These are phyloP conservation scores for Gnaphalium uliginosum DNA, from an alignment of 129 eudicot species.

Conservation along the genomic window DNA sequence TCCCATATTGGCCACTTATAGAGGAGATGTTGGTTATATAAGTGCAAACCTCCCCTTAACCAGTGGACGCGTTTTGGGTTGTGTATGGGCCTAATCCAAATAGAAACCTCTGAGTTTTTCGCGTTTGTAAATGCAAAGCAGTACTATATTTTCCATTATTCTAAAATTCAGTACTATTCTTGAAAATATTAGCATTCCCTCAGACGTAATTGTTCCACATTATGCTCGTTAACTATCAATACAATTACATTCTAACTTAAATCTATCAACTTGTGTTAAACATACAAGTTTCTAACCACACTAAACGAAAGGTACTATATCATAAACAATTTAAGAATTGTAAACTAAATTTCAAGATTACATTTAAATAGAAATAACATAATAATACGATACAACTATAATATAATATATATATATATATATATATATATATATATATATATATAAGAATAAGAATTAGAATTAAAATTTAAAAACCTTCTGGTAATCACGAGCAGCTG, in stretches of 20 bases:
- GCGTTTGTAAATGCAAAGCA: not conserved
- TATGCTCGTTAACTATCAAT: not conserved
- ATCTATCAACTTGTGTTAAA: not conserved
- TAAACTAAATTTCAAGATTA: no score
- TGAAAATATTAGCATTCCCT: not conserved
- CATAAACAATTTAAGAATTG: not conserved
- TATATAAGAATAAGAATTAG: not conserved
- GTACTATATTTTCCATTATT: not conserved
- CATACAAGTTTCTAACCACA: not conserved
- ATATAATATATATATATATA: no score
- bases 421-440: no score
- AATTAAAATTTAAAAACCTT: slow-evolving; percentile 44
- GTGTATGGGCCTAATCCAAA: not conserved
- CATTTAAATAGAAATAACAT: not conserved
- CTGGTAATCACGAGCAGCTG: slow-evolving; percentile 93
- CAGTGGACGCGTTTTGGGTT: no score
- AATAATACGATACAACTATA: not conserved
- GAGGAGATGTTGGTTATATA: no score
- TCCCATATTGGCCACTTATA: no score
- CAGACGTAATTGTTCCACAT: not conserved
- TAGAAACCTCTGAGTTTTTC: not conserved
- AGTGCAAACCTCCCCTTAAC: no score
- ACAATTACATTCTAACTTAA: not conserved
- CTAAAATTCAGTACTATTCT: not conserved
- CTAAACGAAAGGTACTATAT: not conserved